Evolutionary conservation across 2,329 filamentous ascomycete genomes (phyloP), one percentile per base, ranked within the genome.

Genomic region (Akanthomyces uredinophilus): DNA sequence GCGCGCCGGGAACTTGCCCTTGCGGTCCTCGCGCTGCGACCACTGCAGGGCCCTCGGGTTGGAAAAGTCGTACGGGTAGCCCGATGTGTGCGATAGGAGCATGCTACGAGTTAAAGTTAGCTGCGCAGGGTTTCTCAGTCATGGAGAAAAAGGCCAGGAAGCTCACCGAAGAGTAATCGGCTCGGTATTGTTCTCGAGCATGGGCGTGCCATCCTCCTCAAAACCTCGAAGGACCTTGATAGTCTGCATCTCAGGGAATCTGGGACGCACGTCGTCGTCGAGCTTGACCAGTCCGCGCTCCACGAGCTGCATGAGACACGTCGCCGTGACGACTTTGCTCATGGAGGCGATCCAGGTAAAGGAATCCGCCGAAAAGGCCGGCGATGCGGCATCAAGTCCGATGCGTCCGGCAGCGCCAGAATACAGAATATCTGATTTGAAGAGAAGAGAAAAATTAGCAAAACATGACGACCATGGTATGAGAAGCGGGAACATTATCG

Each of bases 41-140:
- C 79, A 84, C 18, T 71, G 72, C 0, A 65, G 60, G 1, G 79
- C 68, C 6, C 74, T 71, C 0, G 78, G 73, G 55, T 81, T 74
- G 18, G 70, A 68, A 14, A 72, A 43, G 49, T 81, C 79, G 66
- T 82, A 80, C 1, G 71, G 73, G 0, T 82, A 63, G 2, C 83
- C 83, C 6, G 75, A 70, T 0, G 80, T 79, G 67, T 85, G 83
- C 0, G 78, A 79, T 3, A 85, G 73, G 0, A 85, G 73, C 24
- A 73, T 72, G 8, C 73, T 75, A 29, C 16, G 39, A 11, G 7
- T 20, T 13, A 22, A n/a, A 24, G 7, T 50, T 7, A 20, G 46
- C 13, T n/a, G 18, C n/a, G 20, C 3, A 13, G 18, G 18, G 7
- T 27, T 22, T 24, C 27, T 16, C n/a, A n/a, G n/a, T n/a, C n/a